Base-by-base conservation (phyloP, 345 rosid species). In the Angophora floribunda region DNA sequence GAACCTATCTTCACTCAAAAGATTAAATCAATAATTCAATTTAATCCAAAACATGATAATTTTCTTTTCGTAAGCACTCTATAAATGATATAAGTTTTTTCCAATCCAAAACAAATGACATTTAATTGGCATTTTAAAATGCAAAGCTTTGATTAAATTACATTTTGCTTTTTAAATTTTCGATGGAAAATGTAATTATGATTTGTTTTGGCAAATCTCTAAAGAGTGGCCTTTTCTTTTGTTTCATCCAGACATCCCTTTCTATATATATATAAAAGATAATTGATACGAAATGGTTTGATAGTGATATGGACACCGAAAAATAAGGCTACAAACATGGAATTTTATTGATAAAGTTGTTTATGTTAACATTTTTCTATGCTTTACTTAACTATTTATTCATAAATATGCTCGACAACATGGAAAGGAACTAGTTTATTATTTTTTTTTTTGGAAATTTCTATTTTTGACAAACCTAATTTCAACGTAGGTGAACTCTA, bases 51-150 rank as follows among this genome's bases (percentile, higher is more conserved):
- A 30, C 17, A 67, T 4, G 16, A 63, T n/a, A n/a, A n/a, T 6
- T 0, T 1, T 6, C 2, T 28, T 13, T 13, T 6, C 10, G 0
- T 16, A 63, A 61, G 13, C 5, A 13, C 75, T 63, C 75, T 19
- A 13, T 7, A 63, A n/a, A 63, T 63, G 14, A 63, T 63, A 63
- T 63, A n/a, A 63, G 9, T 63, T n/a, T 63, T 36, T 1, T 63
- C 75, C 75, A n/a, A 63, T n/a, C 41, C 75, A n/a, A 63, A 63
- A 63, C 0, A 9, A n/a, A 61, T 61, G 21, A 65, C 7, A 6
- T 30, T 30, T 65, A 65, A 65, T 15, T 16, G 6, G 22, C 79
- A 67, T 67, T 67, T 16, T 67, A 67, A 32, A 32, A 4, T 70
- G 47, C 26, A 70, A 8, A 17, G 24, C 12, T 70, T 70, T 3